Evolutionary conservation across 2,329 filamentous ascomycete species (phyloP).

Genomic region (Aspergillus vadensis): DNA sequence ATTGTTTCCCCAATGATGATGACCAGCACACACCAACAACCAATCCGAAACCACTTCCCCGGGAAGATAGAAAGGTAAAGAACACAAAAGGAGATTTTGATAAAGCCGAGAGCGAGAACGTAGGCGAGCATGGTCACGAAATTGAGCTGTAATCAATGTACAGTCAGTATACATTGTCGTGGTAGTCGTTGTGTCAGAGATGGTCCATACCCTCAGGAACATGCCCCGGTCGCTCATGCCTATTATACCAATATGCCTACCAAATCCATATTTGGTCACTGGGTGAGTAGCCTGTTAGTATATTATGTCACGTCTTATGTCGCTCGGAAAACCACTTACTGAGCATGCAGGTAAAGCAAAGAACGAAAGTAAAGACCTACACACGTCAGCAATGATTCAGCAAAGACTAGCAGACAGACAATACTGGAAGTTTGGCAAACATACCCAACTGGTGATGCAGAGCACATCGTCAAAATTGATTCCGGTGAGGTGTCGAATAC

Average conservation of each 20-base stretch:
- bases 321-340: neutral
- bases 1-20: constrained; percentile 63
- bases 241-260: constrained; percentile 21
- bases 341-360: constrained; percentile 14
- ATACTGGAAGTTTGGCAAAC: neutral
- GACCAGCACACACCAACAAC: constrained; percentile 18
- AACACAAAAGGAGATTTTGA: constrained; percentile 31
- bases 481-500: constrained; percentile 18
- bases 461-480: constrained; percentile 21
- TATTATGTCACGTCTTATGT: neutral
- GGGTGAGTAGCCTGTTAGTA: neutral
- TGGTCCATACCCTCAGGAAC: constrained; percentile 22
- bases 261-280: constrained; percentile 28
- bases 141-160: constrained; percentile 15
- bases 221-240: constrained; percentile 6
- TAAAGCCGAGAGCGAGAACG: constrained; percentile 32
- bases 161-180: neutral
- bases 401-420: neutral
- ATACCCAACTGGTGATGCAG: constrained; percentile 21
- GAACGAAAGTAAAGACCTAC: constrained; percentile 16
- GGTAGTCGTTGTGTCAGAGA: too few relatives aligned
- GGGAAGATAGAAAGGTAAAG: constrained; percentile 29
- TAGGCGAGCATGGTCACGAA: constrained; percentile 26
- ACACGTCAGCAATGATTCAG: neutral
- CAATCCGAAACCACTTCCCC: constrained; percentile 17